Percentiles rank a stretch among this genome's conserved stretches.
Evolutionary conservation across 2,329 filamentous ascomycete species (phyloP).

Genomic region (Nothophaeocryptopus gaeumannii): DNA sequence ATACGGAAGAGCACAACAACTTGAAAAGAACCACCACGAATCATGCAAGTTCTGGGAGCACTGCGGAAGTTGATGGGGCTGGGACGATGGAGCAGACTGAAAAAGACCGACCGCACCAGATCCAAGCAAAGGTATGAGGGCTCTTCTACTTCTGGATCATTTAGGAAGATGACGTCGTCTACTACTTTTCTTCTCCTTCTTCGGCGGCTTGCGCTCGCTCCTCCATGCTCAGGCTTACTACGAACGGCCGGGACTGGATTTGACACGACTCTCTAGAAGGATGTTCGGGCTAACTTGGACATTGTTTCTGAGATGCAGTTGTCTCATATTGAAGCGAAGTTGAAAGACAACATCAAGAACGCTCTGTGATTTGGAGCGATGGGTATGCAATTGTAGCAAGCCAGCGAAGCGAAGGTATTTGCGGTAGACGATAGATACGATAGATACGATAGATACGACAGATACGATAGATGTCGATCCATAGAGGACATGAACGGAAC

Average conservation of each 20-base stretch:
- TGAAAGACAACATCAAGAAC: neutral
- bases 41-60: neutral
- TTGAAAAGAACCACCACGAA: slow-evolving; percentile 6
- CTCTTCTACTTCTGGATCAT: neutral
- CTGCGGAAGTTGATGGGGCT: neutral
- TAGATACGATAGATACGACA: neutral
- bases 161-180: neutral
- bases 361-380: neutral
- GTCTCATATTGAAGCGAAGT: neutral
- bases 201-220: no score
- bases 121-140: slow-evolving; percentile 15
- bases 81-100: neutral
- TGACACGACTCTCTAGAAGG: no score
- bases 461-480: neutral
- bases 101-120: neutral
- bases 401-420: no score
- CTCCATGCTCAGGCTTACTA: no score
- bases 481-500: neutral
- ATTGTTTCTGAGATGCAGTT: neutral
- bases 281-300: neutral
- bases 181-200: no score
- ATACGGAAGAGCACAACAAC: slow-evolving; percentile 12
- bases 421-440: no score
- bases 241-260: no score
- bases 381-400: no score